Evolutionary conservation across 495 filamentous ascomycete genomes (phyloP).

Genomic region (Podospora conica): DNA sequence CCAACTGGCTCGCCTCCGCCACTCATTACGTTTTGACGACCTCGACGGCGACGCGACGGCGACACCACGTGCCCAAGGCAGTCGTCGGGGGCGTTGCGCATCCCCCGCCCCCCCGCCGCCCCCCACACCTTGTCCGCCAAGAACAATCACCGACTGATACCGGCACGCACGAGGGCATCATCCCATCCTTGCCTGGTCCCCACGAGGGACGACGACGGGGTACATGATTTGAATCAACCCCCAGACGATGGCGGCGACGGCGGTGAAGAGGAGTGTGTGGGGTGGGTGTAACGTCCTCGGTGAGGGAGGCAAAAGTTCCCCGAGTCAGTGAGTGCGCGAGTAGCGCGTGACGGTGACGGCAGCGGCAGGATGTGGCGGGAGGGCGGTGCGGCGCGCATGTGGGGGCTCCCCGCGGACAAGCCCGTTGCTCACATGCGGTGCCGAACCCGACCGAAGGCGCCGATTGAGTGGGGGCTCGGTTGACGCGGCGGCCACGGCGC

Average conservation of each 20-base stretch:
- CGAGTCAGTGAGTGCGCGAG: too few species aligned
- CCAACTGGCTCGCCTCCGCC: not conserved
- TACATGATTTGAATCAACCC: not conserved
- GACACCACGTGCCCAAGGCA: not conserved
- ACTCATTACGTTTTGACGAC: not conserved
- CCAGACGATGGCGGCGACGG: not conserved
- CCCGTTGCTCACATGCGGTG: too few species aligned
- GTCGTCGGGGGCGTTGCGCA: not conserved
- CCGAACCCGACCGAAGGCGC: not conserved
- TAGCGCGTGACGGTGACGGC: not conserved
- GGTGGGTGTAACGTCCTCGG: not conserved
- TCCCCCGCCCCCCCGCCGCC: not conserved
- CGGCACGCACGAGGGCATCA: not conserved
- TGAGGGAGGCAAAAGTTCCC: not conserved
- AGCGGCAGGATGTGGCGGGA: not conserved
- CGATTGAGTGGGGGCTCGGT: not conserved
- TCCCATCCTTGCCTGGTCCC: not conserved
- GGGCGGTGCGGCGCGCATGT: not conserved
- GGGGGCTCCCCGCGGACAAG: not conserved
- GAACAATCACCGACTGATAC: not conserved
- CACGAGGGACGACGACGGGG: not conserved
- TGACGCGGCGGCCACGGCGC: not conserved
- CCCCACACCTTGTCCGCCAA: not conserved
- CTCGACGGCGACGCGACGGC: not conserved
- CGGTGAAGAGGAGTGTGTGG: not conserved